These are phyloP conservation scores for Coniosporium apollinis DNA, from an alignment of 495 filamentous ascomycete species.

Conservation along the genomic window DNA sequence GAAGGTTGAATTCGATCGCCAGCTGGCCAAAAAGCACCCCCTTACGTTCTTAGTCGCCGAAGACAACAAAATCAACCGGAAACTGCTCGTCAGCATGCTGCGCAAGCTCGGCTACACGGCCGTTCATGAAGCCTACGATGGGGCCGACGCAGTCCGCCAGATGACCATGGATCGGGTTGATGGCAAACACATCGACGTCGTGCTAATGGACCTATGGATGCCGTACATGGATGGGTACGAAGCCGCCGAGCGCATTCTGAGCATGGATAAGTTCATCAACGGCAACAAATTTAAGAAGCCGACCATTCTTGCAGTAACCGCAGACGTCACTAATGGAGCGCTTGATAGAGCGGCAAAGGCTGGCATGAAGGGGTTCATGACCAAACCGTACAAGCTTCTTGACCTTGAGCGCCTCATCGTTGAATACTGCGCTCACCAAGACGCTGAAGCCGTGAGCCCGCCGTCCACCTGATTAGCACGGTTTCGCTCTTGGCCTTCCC, in stretches of 20 bases:
- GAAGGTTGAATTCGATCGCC: conserved; percentile 20
- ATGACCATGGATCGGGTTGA: conserved; percentile 27
- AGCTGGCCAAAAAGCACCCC: conserved; percentile 41
- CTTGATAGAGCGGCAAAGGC: conserved; percentile 44
- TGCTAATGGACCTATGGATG: conserved; percentile 83
- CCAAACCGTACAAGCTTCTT: conserved; percentile 59
- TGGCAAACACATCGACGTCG: conserved; percentile 37
- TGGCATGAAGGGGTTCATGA: conserved; percentile 65
- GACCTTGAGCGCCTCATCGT: conserved; percentile 53
- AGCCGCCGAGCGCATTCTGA: conserved; percentile 48
- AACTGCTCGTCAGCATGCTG: conserved; percentile 53
- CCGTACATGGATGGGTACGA: conserved; percentile 70
- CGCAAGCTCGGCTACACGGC: conserved; percentile 49
- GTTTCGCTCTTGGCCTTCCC: too few relatives aligned
- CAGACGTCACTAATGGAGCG: conserved; percentile 56
- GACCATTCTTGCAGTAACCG: conserved; percentile 55
- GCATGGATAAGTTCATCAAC: conserved; percentile 25
- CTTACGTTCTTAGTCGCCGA: conserved; percentile 61
- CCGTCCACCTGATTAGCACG: too few relatives aligned
- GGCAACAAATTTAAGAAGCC: conserved; percentile 11
- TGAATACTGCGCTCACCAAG: conserved; percentile 33
- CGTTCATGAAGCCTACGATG: conserved; percentile 55
- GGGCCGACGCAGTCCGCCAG: conserved; percentile 51
- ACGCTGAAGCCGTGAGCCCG: too few relatives aligned
- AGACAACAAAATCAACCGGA: conserved; percentile 70